These are phyloP conservation scores for Saccharomycopsis selenospora DNA, from an alignment of 805 yeast species.

Conservation along the genomic window DNA sequence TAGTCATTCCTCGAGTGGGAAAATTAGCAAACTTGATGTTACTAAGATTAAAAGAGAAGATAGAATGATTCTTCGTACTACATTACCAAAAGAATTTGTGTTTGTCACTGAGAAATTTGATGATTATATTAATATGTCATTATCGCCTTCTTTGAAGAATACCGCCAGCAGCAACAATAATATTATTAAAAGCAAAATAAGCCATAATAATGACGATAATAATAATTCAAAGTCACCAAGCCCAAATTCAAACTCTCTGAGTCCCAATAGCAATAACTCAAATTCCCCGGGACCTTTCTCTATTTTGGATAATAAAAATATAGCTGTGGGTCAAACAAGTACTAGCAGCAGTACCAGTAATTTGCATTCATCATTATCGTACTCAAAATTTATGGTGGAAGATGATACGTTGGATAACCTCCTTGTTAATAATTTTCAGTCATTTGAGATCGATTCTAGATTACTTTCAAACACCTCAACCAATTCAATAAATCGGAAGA, in stretches of 20 bases:
- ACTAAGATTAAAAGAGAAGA: conserved; percentile 10
- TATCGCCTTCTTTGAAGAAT: background rate
- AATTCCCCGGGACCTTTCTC: background rate
- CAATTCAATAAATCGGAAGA: too few relatives aligned
- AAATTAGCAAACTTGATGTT: background rate
- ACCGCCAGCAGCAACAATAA: too few relatives aligned
- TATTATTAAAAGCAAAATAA: too few relatives aligned
- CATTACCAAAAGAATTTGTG: conserved; percentile 16
- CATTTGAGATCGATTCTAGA: too few relatives aligned
- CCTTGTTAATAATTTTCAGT: too few relatives aligned
- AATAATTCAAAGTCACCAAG: background rate
- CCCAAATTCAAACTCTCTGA: background rate
- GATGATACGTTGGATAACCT: too few relatives aligned
- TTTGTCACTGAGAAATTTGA: conserved; percentile 14
- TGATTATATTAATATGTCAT: conserved; percentile 7
- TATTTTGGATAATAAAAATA: background rate
- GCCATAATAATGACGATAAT: too few relatives aligned
- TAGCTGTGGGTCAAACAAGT: too few relatives aligned
- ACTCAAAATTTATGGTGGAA: too few relatives aligned
- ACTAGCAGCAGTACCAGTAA: too few relatives aligned
- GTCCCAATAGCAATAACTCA: background rate
- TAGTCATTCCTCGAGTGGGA: background rate
- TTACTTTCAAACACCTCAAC: too few relatives aligned
- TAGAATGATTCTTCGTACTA: conserved; percentile 12
- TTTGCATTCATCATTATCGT: too few relatives aligned